Evolutionary conservation across 768 basidiomycete species (phyloP).

Genomic region (Boletus speciosus): DNA sequence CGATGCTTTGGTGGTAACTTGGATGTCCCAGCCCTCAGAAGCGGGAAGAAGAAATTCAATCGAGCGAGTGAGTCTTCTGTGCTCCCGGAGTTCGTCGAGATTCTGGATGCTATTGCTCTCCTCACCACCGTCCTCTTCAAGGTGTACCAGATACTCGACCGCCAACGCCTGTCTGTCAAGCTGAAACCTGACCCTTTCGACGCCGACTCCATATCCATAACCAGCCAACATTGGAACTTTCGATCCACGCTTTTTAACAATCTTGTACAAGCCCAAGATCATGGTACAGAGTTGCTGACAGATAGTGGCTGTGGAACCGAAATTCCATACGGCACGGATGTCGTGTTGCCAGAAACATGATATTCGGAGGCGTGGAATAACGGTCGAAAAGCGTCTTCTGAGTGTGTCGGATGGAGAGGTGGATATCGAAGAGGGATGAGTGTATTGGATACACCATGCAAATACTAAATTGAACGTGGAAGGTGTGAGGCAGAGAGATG

Average conservation of each 20-base stretch:
- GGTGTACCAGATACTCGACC: constrained; percentile 80
- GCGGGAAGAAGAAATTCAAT: constrained; percentile 80
- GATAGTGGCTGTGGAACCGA: constrained; percentile 60
- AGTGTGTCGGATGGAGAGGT: constrained; percentile 36
- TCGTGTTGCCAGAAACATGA: constrained; percentile 97
- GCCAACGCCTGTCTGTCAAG: constrained; percentile 78
- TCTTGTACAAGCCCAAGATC: constrained; percentile 75
- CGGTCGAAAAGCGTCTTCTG: constrained; percentile 25
- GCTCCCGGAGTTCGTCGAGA: constrained; percentile 69
- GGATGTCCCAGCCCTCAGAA: constrained; percentile 83
- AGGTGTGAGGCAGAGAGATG: constrained; percentile 3
- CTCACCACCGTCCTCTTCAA: constrained; percentile 45
- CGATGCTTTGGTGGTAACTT: constrained; percentile 69
- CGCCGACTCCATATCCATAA: constrained; percentile 77
- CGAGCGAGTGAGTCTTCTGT: constrained; percentile 65
- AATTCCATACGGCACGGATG: constrained; percentile 81
- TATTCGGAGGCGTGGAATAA: constrained; percentile 55
- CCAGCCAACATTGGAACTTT: constrained; percentile 72
- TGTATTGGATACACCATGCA: constrained; percentile 89
- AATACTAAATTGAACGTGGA: constrained; percentile 51
- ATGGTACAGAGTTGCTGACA: constrained; percentile 85
- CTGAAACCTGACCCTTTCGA: constrained; percentile 78
- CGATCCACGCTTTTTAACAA: constrained; percentile 70
- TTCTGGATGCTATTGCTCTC: constrained; percentile 34
- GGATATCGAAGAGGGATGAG: constrained; percentile 38